Evolutionary conservation across 1,284 basidiomycete species (phyloP).

Genomic region (Vanrija sp.): DNA sequence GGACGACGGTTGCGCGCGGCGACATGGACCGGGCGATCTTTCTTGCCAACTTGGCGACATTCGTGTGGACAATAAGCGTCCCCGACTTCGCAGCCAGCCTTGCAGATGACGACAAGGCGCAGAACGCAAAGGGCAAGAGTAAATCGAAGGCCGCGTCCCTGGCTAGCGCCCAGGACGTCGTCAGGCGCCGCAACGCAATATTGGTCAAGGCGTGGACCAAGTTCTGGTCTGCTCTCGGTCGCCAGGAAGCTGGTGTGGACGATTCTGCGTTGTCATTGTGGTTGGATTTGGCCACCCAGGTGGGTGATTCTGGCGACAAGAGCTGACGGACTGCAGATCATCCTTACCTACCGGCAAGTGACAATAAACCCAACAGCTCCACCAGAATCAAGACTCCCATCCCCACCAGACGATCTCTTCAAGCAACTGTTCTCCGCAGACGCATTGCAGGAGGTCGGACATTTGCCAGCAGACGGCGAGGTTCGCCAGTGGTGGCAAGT

Average conservation of each 20-base stretch:
- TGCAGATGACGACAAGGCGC: neutral
- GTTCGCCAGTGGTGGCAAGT: neutral
- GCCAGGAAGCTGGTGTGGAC: slow-evolving; percentile 13
- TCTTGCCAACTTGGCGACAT: neutral
- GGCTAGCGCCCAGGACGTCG: neutral
- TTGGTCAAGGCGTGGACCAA: slow-evolving; percentile 29
- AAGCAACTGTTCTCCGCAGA: neutral
- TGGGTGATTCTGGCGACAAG: slow-evolving; percentile 4
- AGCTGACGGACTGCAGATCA: slow-evolving; percentile 15
- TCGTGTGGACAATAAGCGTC: neutral
- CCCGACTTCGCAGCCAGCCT: neutral
- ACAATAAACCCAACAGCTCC: slow-evolving; percentile 10
- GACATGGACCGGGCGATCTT: neutral
- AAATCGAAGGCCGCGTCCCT: neutral
- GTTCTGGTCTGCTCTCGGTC: slow-evolving; percentile 30
- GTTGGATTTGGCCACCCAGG: slow-evolving; percentile 34
- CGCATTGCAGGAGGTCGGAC: neutral
- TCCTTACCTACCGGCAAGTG: slow-evolving; percentile 7
- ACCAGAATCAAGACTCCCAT: slow-evolving; percentile 4
- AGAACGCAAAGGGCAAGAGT: neutral
- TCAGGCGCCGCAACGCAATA: slow-evolving; percentile 21
- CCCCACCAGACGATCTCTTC: neutral
- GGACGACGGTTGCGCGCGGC: slow-evolving; percentile 1
- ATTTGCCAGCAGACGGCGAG: neutral
- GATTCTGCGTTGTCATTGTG: slow-evolving; percentile 26